phyloP scores from a whole-genome alignment of 257 asterid genomes.

The Penstemon newberryi region DNA sequence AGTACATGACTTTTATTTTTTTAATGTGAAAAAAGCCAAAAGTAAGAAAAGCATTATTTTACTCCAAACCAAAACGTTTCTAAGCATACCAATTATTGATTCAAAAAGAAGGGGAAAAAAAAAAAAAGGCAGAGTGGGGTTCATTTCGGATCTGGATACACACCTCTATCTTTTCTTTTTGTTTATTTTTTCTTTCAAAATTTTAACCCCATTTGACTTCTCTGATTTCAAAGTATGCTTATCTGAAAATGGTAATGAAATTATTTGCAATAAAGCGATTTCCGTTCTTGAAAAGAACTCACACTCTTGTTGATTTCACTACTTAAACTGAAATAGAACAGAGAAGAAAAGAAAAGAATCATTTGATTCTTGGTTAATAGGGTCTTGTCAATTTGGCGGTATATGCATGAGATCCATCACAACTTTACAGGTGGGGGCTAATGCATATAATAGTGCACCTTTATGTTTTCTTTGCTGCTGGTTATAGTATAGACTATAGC shows the following conservation, averaged over 20 bases:
- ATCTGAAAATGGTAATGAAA: too few species aligned
- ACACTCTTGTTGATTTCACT: constrained; percentile 29
- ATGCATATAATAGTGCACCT: constrained; percentile 29
- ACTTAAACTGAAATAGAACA: constrained; percentile 34
- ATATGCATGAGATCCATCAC: constrained; percentile 55
- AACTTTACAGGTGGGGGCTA: constrained; percentile 39
- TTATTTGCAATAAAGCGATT: constrained; percentile 2
- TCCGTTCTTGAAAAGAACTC: neutral
- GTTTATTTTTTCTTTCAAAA: too few species aligned
- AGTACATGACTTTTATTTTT: constrained; percentile 26
- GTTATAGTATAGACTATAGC: constrained; percentile 31
- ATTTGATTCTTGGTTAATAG: constrained; percentile 33
- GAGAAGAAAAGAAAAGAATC: constrained; percentile 19
- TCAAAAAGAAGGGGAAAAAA: constrained; percentile 24
- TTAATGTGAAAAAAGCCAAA: too few species aligned
- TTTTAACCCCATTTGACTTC: too few species aligned
- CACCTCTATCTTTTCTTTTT: constrained; percentile 30
- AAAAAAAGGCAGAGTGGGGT: constrained; percentile 18
- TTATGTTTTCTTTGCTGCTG: constrained; percentile 33
- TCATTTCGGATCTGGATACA: constrained; percentile 47
- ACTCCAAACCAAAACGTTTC: constrained; percentile 10
- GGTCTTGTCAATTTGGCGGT: constrained; percentile 35
- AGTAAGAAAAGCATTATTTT: too few species aligned
- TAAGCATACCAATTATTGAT: constrained; percentile 32
- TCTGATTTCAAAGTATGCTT: too few species aligned